Evolutionary conservation across 1,284 basidiomycete species (phyloP), one percentile per base, ranked within the genome.

Genomic region (Moesziomyces sp.): DNA sequence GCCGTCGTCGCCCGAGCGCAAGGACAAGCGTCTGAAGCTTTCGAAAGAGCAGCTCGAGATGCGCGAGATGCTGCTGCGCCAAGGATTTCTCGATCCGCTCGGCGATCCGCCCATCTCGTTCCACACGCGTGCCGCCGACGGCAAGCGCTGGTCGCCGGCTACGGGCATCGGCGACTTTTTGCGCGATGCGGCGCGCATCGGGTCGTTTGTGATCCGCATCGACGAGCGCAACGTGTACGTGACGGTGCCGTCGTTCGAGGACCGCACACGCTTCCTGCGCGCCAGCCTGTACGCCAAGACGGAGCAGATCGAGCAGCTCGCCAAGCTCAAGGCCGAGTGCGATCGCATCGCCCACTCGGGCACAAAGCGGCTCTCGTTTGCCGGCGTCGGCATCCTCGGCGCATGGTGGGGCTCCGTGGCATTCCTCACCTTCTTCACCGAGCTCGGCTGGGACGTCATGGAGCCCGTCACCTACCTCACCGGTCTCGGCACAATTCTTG

Each of bases 81-180:
- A 74, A 46, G 72, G 72, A 13, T 74, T 74, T 23, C 42, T 73
- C 30, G 74, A 76, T 44, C 68, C 68, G n/a, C 65, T 74, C 30
- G 67, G 71, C 47, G 71, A 75, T 28, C 76, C 76, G 14, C 66
- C 76, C 35, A 80, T 80, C 54, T 71, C 77, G 4, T 80, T 80
- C 42, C 78, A 79, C 52, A 77, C 78, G 16, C 68, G 75, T 7
- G 58, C 58, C 2, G 70, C 69, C 23, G 78, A 80, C 47, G 68
- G 67, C 0, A 79, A 79, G 57, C 54, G 78, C 7, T 80, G 78
- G 78, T 74, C 70, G n/a, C 77, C 78, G 6, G 61, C 74, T 2
- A 80, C 78, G 3, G 77, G 77, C n/a, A 78, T 80, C 18, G 77
- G 77, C 18, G 78, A 80, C 56, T 80, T 78, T 24, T 43, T 80